phyloP scores from a whole-genome alignment of 805 yeast species.

The Ogataea sp. region DNA sequence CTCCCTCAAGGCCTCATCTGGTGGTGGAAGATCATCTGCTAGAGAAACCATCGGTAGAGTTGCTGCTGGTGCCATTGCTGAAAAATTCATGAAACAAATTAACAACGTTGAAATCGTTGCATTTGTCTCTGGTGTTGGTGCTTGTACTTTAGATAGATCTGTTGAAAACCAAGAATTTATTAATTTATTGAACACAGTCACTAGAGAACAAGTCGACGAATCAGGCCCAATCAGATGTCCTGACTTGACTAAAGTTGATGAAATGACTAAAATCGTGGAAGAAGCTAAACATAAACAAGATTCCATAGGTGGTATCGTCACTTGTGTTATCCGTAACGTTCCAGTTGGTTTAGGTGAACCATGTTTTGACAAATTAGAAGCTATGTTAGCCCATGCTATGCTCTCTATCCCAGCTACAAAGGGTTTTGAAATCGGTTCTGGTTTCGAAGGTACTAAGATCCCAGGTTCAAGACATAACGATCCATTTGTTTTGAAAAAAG shows the following conservation, averaged over 20 bases:
- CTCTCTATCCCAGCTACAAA: conserved; percentile 95
- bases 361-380: conserved; percentile 93
- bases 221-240: conserved; percentile 95
- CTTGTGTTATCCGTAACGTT: conserved; percentile 90
- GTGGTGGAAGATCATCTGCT: conserved; percentile 97
- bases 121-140: conserved; percentile 90
- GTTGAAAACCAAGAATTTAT: conserved; percentile 58
- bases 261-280: conserved; percentile 84
- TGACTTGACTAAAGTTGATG: conserved; percentile 56
- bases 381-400: conserved; percentile 95
- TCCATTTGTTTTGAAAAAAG: conserved; percentile 49
- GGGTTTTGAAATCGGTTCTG: conserved; percentile 97
- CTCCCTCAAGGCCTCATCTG: conserved; percentile 88
- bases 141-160: conserved; percentile 66
- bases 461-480: conserved; percentile 96
- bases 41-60: conserved; percentile 98
- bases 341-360: conserved; percentile 99
- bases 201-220: conserved; percentile 83
- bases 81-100: conserved; percentile 71
- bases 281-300: conserved; percentile 78
- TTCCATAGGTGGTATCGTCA: conserved; percentile 96
- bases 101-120: conserved; percentile 91
- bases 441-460: conserved; percentile 80
- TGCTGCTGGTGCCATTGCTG: conserved; percentile 98
- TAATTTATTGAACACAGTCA: conserved; percentile 60